Conservation (phyloP, 2,329 filamentous ascomycete genomes). For the Aspergillus pseudoterreus region DNA sequence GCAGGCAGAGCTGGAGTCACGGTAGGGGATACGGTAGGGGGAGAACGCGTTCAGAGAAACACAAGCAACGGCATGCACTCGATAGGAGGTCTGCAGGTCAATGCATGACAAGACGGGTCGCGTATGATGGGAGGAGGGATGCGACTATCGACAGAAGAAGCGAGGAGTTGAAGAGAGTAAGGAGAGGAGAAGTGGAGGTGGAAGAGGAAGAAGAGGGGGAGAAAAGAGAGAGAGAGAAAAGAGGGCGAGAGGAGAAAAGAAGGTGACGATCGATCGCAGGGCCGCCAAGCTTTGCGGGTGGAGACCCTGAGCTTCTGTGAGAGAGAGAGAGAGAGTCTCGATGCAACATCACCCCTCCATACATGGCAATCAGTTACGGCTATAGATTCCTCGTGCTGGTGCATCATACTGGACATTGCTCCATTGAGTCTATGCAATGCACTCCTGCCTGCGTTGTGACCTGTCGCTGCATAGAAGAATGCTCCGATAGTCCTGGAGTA, state of each 20-base stretch:
- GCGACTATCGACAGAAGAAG: background rate
- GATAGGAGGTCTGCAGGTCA: constrained; percentile 14
- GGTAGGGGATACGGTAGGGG: background rate
- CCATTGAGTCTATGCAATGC: background rate
- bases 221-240: constrained; percentile 2
- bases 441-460: background rate
- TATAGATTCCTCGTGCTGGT: background rate
- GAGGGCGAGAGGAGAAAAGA: background rate
- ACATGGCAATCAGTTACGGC: background rate
- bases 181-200: constrained; percentile 5
- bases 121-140: constrained; percentile 3
- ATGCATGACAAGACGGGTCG: constrained; percentile 14
- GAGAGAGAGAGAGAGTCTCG: background rate
- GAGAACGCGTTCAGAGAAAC: constrained; percentile 13
- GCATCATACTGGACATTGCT: no score
- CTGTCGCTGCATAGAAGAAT: background rate
- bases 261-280: constrained; percentile 11
- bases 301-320: background rate
- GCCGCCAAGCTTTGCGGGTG: constrained; percentile 12
- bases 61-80: constrained; percentile 7
- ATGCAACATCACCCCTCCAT: background rate
- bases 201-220: constrained; percentile 2
- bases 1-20: constrained; percentile 1
- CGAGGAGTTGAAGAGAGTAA: constrained; percentile 3
- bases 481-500: background rate